Percentiles rank a stretch among this genome's conserved stretches.
phyloP scores from a whole-genome alignment of 768 basidiomycete genomes.

The Agaricus subrufescens region DNA sequence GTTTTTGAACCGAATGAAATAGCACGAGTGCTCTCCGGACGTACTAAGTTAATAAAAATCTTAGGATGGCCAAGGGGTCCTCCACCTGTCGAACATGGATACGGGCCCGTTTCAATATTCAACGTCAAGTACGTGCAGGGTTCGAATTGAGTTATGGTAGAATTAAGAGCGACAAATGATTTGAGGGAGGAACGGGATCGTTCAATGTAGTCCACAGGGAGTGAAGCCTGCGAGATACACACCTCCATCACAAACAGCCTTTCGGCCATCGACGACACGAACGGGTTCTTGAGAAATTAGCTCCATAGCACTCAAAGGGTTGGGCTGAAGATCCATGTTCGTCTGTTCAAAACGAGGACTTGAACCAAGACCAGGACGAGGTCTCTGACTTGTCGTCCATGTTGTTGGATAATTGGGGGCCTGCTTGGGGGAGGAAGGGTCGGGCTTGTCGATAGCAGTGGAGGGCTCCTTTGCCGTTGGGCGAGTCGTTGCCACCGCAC shows the following conservation, averaged over 20 bases:
- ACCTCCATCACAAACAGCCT: conserved; percentile 96
- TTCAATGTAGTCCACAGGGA: background rate
- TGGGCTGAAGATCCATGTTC: conserved; percentile 80
- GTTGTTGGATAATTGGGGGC: conserved; percentile 78
- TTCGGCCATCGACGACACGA: conserved; percentile 73
- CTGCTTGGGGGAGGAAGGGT: conserved; percentile 42
- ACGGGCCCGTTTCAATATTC: conserved; percentile 2
- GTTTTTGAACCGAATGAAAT: background rate
- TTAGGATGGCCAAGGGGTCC: conserved; percentile 96
- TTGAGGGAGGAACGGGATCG: background rate
- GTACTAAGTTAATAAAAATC: conserved; percentile 91
- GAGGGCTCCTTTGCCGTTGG: conserved; percentile 22
- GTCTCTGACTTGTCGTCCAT: conserved; percentile 83
- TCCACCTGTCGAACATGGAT: conserved; percentile 52
- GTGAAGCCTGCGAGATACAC: conserved; percentile 23
- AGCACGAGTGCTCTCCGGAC: conserved; percentile 21
- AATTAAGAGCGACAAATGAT: background rate
- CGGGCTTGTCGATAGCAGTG: conserved; percentile 14
- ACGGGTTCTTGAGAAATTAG: conserved; percentile 85
- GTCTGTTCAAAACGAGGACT: conserved; percentile 94
- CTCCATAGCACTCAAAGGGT: conserved; percentile 87
- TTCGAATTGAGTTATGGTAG: conserved; percentile 2
- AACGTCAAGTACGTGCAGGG: background rate
- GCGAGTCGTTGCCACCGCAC: conserved; percentile 22
- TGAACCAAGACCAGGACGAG: conserved; percentile 53